Evolutionary conservation across 805 yeast genomes (phyloP).

Genomic region (Lachancea sp.): DNA sequence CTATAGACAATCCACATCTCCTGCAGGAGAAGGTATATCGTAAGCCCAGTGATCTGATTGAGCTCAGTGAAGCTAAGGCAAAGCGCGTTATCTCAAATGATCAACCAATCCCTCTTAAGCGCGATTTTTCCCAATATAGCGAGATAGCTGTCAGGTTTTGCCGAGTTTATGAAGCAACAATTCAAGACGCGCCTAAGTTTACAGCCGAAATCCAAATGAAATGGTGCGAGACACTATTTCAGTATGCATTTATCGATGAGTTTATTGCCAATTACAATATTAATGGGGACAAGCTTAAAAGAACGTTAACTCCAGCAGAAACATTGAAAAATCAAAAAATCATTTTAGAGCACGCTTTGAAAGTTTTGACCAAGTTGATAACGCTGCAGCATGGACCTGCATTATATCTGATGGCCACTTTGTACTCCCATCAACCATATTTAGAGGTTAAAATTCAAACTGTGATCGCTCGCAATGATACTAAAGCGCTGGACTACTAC

Average conservation of each 20-base stretch:
- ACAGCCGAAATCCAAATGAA: slow-evolving; percentile 51
- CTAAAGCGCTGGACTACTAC: slow-evolving; percentile 56
- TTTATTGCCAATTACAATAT: slow-evolving; percentile 41
- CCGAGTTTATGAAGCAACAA: slow-evolving; percentile 20
- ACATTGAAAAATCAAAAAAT: slow-evolving; percentile 47
- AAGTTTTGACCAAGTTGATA: slow-evolving; percentile 52
- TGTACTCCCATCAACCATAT: slow-evolving; percentile 50
- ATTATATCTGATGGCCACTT: slow-evolving; percentile 51
- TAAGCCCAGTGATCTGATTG: neutral
- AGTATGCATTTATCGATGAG: slow-evolving; percentile 38
- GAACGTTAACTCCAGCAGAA: slow-evolving; percentile 37
- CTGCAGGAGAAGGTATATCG: slow-evolving; percentile 20
- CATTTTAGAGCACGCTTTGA: slow-evolving; percentile 52
- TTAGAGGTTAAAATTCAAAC: slow-evolving; percentile 39
- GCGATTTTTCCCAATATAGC: slow-evolving; percentile 18
- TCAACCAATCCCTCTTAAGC: neutral
- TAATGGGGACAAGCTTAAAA: slow-evolving; percentile 40
- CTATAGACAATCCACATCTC: neutral
- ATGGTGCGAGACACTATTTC: slow-evolving; percentile 56
- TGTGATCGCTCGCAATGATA: slow-evolving; percentile 49
- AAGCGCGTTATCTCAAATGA: neutral
- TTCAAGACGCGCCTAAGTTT: slow-evolving; percentile 30
- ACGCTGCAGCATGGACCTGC: slow-evolving; percentile 48
- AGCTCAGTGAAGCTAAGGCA: neutral
- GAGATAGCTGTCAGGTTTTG: slow-evolving; percentile 20